Evolutionary conservation across 345 rosid genomes (phyloP), one percentile per base, ranked within the genome.

Genomic region (Leavenworthia alabamica): DNA sequence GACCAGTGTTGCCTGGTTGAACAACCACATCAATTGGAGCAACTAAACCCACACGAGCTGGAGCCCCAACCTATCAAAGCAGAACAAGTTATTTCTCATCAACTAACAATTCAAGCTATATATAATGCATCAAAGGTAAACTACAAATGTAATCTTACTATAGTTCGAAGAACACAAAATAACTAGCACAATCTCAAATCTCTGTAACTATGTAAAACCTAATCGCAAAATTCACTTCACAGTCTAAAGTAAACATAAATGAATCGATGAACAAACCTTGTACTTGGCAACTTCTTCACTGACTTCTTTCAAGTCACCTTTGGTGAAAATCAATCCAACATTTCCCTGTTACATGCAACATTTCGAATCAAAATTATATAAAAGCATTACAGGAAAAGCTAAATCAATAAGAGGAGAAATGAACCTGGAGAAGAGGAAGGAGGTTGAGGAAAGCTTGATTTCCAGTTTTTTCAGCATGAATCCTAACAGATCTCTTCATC

Each of bases 1-100:
- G 95, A 19, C 98, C 95, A 1, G 95, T 89, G 82, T 89, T 92
- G 43, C 98, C 98, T 15, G 98, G 98, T 42, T 86, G 97, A 22
- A 89, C 97, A 43, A 89, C 85, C 28, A 92, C 95, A 79, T 92
- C 98, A 27, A 82, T 84, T 36, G 98, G 97, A 3, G 98, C 95
- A 29, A 92, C 80, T 62, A 92, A 71, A 62, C 97, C 98, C 61
- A 92, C 98, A 76, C 97, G 98, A 71, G 98, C 98, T 35, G 97
- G 98, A 62, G 98, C 98, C 68, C 98, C 97, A 74, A 92, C 98
- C 98, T 88, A 44, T 31, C 41, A 9, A 50, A 24, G 15, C 16
- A 59, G 1, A 6, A 9, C 31, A 44, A 4, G 0, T 5, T 8
- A 28, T 3, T 50, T 26, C 26, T 20, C 20, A 72, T 46, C 52